These are phyloP conservation scores for Hemerocallis citrina DNA, from an alignment of 106 monocot genomes.

Conservation along the genomic window DNA sequence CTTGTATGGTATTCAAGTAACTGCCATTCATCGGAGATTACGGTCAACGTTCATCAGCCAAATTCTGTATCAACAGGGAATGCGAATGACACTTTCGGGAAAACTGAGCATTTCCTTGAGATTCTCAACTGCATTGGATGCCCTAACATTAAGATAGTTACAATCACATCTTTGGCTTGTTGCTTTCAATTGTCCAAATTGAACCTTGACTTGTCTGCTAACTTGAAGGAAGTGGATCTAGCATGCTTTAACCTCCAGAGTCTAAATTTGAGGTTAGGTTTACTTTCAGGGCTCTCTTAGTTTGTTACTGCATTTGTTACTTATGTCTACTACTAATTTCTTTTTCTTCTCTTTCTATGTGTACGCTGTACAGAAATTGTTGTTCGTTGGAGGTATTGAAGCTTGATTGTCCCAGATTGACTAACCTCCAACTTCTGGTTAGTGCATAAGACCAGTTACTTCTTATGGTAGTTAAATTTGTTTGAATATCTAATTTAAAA, in stretches of 20 bases:
- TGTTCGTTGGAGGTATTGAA: slow-evolving; percentile 76
- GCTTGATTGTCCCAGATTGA: slow-evolving; percentile 77
- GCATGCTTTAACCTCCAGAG: slow-evolving; percentile 62
- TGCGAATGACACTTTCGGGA: neutral
- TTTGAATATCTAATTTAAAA: neutral
- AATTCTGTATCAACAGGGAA: slow-evolving; percentile 14
- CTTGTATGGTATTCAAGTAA: slow-evolving; percentile 48
- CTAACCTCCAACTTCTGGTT: slow-evolving; percentile 71
- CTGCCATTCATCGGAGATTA: slow-evolving; percentile 7
- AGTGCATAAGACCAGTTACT: too few relatives aligned
- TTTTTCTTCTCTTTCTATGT: slow-evolving; percentile 5
- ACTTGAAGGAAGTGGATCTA: slow-evolving; percentile 86
- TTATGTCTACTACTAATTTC: neutral
- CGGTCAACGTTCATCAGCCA: slow-evolving; percentile 11
- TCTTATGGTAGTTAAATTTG: neutral
- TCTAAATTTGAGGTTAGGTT: slow-evolving; percentile 80
- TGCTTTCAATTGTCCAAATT: slow-evolving; percentile 59
- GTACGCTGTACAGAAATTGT: slow-evolving; percentile 76
- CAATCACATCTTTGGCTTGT: slow-evolving; percentile 44
- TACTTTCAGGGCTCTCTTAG: neutral
- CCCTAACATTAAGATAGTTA: slow-evolving; percentile 75
- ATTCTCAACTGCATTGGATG: slow-evolving; percentile 90
- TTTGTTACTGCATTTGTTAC: neutral
- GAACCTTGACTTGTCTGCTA: slow-evolving; percentile 77
- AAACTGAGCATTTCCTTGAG: slow-evolving; percentile 59